Percentiles rank a stretch among this genome's conserved stretches.
phyloP scores from a whole-genome alignment of 257 asterid genomes.

The Nicotiana obtusifolia region DNA sequence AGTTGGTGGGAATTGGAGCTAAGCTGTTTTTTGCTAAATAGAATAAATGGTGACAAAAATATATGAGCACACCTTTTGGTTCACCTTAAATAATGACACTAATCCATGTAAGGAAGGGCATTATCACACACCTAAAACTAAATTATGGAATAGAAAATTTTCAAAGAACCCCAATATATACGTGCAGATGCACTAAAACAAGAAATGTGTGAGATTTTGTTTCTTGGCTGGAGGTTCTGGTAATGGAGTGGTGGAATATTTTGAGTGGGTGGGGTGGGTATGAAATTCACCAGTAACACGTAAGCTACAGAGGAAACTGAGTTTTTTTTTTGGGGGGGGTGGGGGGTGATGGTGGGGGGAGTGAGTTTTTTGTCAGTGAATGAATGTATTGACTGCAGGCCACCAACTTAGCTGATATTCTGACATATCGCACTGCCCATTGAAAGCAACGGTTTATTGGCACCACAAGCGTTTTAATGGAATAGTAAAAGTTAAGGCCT shows the following conservation, averaged over 20 bases:
- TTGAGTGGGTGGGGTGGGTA: conserved; percentile 14
- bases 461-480: background rate
- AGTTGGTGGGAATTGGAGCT: conserved; percentile 36
- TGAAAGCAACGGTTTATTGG: conserved; percentile 28
- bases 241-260: conserved; percentile 20
- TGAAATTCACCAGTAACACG: background rate
- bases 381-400: conserved; percentile 11
- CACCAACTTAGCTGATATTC: conserved; percentile 18
- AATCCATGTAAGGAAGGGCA: background rate
- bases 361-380: conserved; percentile 11
- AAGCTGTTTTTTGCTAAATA: background rate
- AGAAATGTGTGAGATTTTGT: conserved; percentile 17
- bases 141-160: background rate
- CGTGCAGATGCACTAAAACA: background rate
- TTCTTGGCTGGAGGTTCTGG: conserved; percentile 6
- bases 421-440: conserved; percentile 10
- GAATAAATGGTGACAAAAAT: background rate
- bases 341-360: background rate
- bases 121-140: background rate
- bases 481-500: background rate
- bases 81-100: background rate
- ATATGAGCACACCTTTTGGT: background rate
- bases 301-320: background rate
- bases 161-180: background rate
- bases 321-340: background rate